Base-by-base conservation (phyloP, 2,329 filamentous ascomycete genomes). In the Fusarium annulatum region DNA sequence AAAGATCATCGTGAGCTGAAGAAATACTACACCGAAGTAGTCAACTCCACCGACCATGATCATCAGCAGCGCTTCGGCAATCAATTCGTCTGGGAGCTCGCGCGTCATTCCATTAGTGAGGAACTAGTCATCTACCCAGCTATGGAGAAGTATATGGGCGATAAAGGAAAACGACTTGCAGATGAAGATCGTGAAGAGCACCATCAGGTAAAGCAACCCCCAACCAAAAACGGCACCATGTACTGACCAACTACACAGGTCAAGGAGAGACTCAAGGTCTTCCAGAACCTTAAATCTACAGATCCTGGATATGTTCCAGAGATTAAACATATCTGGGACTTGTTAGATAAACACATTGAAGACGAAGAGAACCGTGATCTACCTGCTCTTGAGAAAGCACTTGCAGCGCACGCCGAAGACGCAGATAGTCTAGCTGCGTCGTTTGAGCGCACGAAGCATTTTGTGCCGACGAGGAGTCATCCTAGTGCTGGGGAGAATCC, bases 61-160 rank as follows among this genome's bases (percentile, higher is more conserved):
- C 79, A 84, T 11, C 79, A 82, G 72, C 74, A 77, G n/a, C 81
- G 81, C 26, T 86, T 81, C 67, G 82, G 83, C 14, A 88, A 88
- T 49, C 82, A 84, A 48, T 86, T 87, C 57, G 80, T 82, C 2
- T 87, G 85, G 86, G 85, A 87, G 57, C 77, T 88, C 0, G 84
- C 85, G 3, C 81, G 86, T 5, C 86, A 87, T 72, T 85, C 84
- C 0, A 79, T 87, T n/a, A 80, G 80, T 11, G 85, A 88, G 67
- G 85, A 88, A 71, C 75, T 87, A 0, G 81, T 90, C 15, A 81
- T 90, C 2, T 89, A 89, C 67, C 88, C 88, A 1, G 87, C 85
- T 4, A 80, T 90, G 23, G 86, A 88, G 74, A 84, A 85, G 64
- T 78, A 87, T 61, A 70, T 89, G 23, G 78, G 82, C 3, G 77